Evolutionary conservation across 1,139 yeast species (phyloP).

Genomic region (Petasospora rhodanensis): DNA sequence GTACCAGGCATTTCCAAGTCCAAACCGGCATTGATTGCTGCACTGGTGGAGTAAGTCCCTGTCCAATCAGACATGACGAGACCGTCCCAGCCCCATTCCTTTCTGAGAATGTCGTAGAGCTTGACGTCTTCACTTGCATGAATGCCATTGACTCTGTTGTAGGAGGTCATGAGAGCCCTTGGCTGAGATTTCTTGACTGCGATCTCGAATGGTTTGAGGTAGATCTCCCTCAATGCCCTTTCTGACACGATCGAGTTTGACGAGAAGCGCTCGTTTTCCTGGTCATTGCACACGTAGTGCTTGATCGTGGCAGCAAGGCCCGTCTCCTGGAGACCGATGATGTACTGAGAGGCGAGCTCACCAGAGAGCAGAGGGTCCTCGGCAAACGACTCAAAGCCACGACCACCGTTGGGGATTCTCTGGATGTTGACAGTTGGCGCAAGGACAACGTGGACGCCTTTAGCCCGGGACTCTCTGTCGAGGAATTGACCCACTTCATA

Average conservation of each 20-base stretch:
- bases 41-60: constrained; percentile 46
- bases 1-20: constrained; percentile 63
- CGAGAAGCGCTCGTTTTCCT: constrained; percentile 47
- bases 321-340: constrained; percentile 49
- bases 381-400: constrained; percentile 55
- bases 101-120: constrained; percentile 40
- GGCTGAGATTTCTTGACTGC: constrained; percentile 46
- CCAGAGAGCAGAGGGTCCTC: constrained; percentile 62
- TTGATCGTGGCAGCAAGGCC: constrained; percentile 51
- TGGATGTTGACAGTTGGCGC: constrained; percentile 54
- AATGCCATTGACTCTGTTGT: constrained; percentile 52
- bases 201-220: constrained; percentile 54
- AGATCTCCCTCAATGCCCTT: constrained; percentile 55
- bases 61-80: constrained; percentile 57
- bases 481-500: constrained; percentile 40
- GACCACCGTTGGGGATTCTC: constrained; percentile 55
- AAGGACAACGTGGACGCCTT: constrained; percentile 51
- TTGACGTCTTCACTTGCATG: constrained; percentile 43
- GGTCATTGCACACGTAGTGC: constrained; percentile 56
- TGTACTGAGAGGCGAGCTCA: constrained; percentile 40
- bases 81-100: constrained; percentile 56
- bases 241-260: constrained; percentile 45
- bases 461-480: constrained; percentile 45
- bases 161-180: constrained; percentile 51
- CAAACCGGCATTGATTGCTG: constrained; percentile 47